Evolutionary conservation across 2,329 filamentous ascomycete genomes (phyloP).

Genomic region (Fonsecaea erecta): DNA sequence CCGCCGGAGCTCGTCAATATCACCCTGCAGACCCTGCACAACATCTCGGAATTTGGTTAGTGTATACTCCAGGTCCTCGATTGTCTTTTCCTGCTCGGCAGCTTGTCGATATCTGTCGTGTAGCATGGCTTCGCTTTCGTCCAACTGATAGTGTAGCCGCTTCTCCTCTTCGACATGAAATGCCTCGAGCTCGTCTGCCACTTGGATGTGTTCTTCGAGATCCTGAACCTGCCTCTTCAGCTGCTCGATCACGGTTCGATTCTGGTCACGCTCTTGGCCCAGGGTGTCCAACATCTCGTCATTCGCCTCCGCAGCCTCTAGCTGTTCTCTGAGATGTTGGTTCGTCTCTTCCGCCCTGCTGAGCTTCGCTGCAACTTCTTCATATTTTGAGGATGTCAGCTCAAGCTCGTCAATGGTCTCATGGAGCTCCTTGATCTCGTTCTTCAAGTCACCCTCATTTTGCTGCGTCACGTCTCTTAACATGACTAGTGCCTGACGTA

Average conservation of each 20-base stretch:
- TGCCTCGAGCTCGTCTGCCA: constrained; percentile 91
- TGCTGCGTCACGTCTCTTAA: constrained; percentile 87
- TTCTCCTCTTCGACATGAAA: constrained; percentile 75
- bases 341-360: constrained; percentile 73
- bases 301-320: constrained; percentile 84
- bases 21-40: constrained; percentile 80
- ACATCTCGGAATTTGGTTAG: constrained; percentile 86
- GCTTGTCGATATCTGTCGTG: constrained; percentile 77
- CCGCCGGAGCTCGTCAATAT: constrained; percentile 88
- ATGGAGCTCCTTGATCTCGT: constrained; percentile 74
- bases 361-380: constrained; percentile 73
- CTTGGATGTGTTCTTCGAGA: constrained; percentile 84
- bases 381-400: constrained; percentile 70
- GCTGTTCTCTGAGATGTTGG: constrained; percentile 85
- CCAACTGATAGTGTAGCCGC: constrained; percentile 90
- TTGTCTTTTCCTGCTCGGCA: constrained; percentile 74
- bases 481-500: constrained; percentile 81
- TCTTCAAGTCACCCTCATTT: constrained; percentile 77
- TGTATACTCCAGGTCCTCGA: constrained; percentile 90
- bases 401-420: constrained; percentile 72
- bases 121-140: constrained; percentile 82
- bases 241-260: constrained; percentile 31
- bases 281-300: constrained; percentile 95
- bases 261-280: constrained; percentile 79
- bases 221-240: constrained; percentile 69